Conservation (phyloP, 192 early-diverging fungal genomes). For the Glomus cerebriforme region DNA sequence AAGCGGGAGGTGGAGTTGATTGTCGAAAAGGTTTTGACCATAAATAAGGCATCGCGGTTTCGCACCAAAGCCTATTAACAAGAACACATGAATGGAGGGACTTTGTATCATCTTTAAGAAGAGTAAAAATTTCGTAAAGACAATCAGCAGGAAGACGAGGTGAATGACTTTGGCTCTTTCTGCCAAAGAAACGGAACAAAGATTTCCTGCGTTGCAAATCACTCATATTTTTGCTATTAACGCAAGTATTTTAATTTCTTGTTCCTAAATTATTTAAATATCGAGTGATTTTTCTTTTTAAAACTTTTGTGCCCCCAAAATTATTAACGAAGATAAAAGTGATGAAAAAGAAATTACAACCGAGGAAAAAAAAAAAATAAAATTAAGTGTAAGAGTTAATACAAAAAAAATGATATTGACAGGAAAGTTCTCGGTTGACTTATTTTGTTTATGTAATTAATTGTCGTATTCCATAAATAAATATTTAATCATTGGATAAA, state of each 20-base stretch:
- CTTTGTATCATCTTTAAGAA: slow-evolving; percentile 10
- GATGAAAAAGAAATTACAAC: too few species aligned
- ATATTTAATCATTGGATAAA: background rate
- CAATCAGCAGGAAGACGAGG: slow-evolving; percentile 18
- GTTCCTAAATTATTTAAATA: too few species aligned
- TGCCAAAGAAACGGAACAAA: background rate
- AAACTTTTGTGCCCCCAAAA: too few species aligned
- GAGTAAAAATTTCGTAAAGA: slow-evolving; percentile 19
- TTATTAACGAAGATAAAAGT: too few species aligned
- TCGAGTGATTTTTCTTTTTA: too few species aligned
- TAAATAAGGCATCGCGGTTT: slow-evolving; percentile 14
- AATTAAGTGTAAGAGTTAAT: too few species aligned
- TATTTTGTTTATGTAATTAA: background rate
- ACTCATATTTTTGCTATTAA: slow-evolving; percentile 4
- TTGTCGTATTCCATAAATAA: background rate
- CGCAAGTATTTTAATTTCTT: too few species aligned
- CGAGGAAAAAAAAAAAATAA: too few species aligned
- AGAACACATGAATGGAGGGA: slow-evolving; percentile 20
- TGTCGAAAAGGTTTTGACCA: slow-evolving; percentile 1
- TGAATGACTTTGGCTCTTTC: background rate
- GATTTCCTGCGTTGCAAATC: background rate
- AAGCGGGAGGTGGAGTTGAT: background rate
- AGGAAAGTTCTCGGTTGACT: background rate
- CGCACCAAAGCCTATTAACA: slow-evolving; percentile 29
- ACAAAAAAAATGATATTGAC: too few species aligned